Percentiles rank a stretch among this genome's conserved stretches.
Evolutionary conservation across 1,284 basidiomycete species (phyloP).

Genomic region (Pseudozyma sp.): DNA sequence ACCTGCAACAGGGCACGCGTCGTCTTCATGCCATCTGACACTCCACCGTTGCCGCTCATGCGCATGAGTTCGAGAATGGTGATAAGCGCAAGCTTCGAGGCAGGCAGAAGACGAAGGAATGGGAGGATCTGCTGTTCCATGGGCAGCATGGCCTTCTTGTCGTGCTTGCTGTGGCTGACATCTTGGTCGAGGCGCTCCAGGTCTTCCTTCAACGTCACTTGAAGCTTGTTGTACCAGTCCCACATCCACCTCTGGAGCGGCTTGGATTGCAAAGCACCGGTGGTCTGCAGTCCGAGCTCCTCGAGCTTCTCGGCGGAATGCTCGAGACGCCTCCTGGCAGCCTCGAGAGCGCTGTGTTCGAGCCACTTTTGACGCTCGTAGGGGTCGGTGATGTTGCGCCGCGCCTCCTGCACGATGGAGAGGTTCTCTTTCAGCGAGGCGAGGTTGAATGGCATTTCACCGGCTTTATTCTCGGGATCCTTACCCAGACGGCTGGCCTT

Average conservation of each 20-base stretch:
- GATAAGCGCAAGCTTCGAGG: slow-evolving; percentile 85
- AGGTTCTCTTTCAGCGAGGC: slow-evolving; percentile 60
- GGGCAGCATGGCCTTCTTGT: slow-evolving; percentile 15
- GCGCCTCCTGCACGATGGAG: slow-evolving; percentile 58
- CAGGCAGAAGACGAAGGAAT: slow-evolving; percentile 81
- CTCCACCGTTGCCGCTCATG: slow-evolving; percentile 80
- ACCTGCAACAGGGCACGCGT: slow-evolving; percentile 84
- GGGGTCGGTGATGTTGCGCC: slow-evolving; percentile 48
- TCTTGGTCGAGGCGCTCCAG: slow-evolving; percentile 38
- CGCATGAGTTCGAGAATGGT: slow-evolving; percentile 92
- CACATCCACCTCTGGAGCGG: slow-evolving; percentile 67
- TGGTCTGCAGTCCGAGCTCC: slow-evolving; percentile 54
- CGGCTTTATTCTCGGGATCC: slow-evolving; percentile 27
- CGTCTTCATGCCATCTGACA: slow-evolving; percentile 89
- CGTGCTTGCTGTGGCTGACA: slow-evolving; percentile 2
- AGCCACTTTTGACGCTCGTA: slow-evolving; percentile 67
- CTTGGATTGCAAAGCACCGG: slow-evolving; percentile 52
- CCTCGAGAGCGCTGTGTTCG: slow-evolving; percentile 64
- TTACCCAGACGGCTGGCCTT: slow-evolving; percentile 36
- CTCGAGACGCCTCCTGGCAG: slow-evolving; percentile 62
- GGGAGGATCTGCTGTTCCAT: slow-evolving; percentile 69
- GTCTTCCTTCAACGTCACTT: slow-evolving; percentile 47
- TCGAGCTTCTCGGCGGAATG: slow-evolving; percentile 57
- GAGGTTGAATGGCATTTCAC: slow-evolving; percentile 62
- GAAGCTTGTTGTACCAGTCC: slow-evolving; percentile 65